These are phyloP conservation scores for Diaporthe sp. DNA, from an alignment of 2,329 filamentous ascomycete species.

Conservation along the genomic window DNA sequence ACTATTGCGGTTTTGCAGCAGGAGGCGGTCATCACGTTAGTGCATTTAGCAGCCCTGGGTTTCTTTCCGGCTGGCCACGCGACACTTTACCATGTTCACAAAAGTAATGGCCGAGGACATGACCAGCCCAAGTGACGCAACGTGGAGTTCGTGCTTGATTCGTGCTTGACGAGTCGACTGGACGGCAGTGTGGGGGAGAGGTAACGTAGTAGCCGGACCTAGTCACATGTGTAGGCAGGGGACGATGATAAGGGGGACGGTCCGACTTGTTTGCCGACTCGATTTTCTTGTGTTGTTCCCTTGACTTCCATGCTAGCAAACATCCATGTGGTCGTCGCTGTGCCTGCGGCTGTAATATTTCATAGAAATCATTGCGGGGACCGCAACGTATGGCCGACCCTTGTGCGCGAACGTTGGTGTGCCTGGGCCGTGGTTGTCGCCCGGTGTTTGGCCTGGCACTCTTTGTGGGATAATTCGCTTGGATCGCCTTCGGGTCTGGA, in stretches of 20 bases:
- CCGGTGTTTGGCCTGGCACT: too few relatives aligned
- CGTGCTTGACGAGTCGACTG: not conserved
- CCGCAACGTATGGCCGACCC: not conserved
- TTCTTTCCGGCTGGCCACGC: not conserved
- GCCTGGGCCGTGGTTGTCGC: not conserved
- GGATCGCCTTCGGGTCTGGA: not conserved
- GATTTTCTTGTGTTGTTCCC: not conserved
- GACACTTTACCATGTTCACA: not conserved
- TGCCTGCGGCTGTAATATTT: not conserved
- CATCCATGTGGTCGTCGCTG: not conserved
- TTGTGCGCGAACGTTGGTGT: not conserved
- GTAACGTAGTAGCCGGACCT: constrained; percentile 11
- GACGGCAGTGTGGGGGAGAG: not conserved
- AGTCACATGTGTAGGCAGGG: not conserved
- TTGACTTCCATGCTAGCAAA: not conserved
- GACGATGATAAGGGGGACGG: not conserved
- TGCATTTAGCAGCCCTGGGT: too few relatives aligned
- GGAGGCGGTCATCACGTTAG: not conserved
- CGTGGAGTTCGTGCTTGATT: not conserved
- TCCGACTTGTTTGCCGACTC: not conserved
- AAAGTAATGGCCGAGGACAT: not conserved
- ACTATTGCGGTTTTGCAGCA: not conserved
- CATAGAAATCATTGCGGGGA: not conserved
- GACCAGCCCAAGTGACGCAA: constrained; percentile 17
- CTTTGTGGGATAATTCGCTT: not conserved